Evolutionary conservation across 176 grass and related monocot species (phyloP).

Genomic region (Raddia distichophylla): DNA sequence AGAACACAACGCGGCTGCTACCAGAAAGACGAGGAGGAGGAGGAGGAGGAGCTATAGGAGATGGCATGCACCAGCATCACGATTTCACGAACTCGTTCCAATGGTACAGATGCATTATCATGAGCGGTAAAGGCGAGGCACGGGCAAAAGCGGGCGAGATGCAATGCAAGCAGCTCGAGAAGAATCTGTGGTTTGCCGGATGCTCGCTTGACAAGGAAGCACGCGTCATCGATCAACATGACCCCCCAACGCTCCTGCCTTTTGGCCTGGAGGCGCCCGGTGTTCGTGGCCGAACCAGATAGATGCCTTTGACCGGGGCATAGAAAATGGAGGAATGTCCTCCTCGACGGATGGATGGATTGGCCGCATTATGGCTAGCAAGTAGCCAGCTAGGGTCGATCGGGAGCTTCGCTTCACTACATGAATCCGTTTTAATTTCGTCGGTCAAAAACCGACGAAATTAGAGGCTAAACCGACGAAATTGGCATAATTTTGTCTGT

Average conservation of each 20-base stretch:
- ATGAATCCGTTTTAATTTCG: too few relatives aligned
- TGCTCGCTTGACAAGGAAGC: conserved; percentile 42
- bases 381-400: conserved; percentile 9
- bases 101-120: conserved; percentile 41
- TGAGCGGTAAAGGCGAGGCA: conserved; percentile 29
- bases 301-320: conserved; percentile 45
- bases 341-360: not conserved
- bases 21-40: too few relatives aligned
- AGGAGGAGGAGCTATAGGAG: too few relatives aligned
- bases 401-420: conserved; percentile 28
- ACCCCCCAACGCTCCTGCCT: conserved; percentile 7
- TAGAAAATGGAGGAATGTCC: not conserved
- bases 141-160: conserved; percentile 33
- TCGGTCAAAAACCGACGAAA: too few relatives aligned
- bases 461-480: too few relatives aligned
- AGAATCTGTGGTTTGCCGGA: conserved; percentile 41
- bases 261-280: conserved; percentile 7
- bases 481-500: too few relatives aligned
- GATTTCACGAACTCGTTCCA: not conserved
- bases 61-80: too few relatives aligned
- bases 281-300: conserved; percentile 22
- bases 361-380: conserved; percentile 31
- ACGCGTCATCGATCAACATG: not conserved
- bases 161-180: conserved; percentile 10
- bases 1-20: too few relatives aligned